Percentiles rank a stretch among this genome's conserved stretches.
phyloP scores from a whole-genome alignment of 1,284 basidiomycete genomes.

The Neolentinus lepideus region DNA sequence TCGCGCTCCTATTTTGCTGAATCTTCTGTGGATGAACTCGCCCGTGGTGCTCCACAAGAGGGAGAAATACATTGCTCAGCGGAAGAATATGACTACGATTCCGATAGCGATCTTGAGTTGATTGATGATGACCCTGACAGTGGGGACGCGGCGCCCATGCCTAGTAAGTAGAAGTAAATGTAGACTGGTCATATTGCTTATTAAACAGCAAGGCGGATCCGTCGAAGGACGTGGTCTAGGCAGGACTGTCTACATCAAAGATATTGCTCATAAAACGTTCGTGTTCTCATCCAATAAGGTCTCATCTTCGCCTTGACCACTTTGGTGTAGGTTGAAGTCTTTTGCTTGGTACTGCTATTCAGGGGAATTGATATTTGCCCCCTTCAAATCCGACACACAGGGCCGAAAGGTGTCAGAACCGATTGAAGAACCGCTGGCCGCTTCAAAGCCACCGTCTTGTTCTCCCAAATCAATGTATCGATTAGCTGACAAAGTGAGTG shows the following conservation, averaged over 20 bases:
- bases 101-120: constrained; percentile 10
- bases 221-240: constrained; percentile 1
- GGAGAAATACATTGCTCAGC: constrained; percentile 1
- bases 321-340: not conserved
- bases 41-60: constrained; percentile 5
- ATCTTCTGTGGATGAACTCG: constrained; percentile 10
- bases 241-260: constrained; percentile 11
- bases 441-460: not conserved
- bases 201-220: not conserved
- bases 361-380: not conserved
- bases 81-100: constrained; percentile 8
- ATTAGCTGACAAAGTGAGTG: constrained; percentile 1
- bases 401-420: not conserved
- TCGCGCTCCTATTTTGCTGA: constrained; percentile 3
- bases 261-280: constrained; percentile 15
- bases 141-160: not conserved
- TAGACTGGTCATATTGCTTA: not conserved
- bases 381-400: not conserved
- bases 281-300: not conserved
- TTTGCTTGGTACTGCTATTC: not conserved
- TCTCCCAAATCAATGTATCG: constrained; percentile 3
- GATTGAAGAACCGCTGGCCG: not conserved
- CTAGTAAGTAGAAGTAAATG: not conserved
- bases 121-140: constrained; percentile 1
- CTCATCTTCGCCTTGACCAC: not conserved